Base-by-base conservation (phyloP, 495 filamentous ascomycete species). In the Lasiosphaeris hirsuta region DNA sequence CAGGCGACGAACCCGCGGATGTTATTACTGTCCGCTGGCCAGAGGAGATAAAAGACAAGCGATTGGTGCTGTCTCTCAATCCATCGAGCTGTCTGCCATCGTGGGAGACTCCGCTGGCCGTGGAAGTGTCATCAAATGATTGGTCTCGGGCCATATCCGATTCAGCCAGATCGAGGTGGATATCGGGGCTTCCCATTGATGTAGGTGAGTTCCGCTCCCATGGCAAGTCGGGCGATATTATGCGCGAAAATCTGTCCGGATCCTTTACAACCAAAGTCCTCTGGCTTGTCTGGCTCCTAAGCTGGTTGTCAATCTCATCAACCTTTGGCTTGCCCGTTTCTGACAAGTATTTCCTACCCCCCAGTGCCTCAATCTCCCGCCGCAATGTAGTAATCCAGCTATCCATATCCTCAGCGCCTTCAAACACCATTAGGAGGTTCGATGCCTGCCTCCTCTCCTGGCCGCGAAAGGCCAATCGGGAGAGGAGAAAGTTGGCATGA, bases 321-420 rank as follows among this genome's bases (percentile, higher is more conserved):
- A 58, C 47, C 55, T 77, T 78, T 2, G 73, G 72, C 37, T 71
- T 75, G 38, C 76, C 80, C 37, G 79, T 80, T 62, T 88, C 84
- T 7, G 82, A 83, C 8, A 83, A 72, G 58, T 76, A 81, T 64
- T 85, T 86, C 63, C 81, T 86, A 5, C 88, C 87, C 11, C 87
- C 88, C 7, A 87, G 73, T 7, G 75, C 75, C 67, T 90, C 85
- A 38, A 92, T 90, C 63, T 86, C 83, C 34, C 79, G 79, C 52
- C 88, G 76, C 23, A 92, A 72, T 0, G 80, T 79, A 3, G 81
- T 72, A 23, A 91, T 78, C 94, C 94, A 98, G 23, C 76, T 73
- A 57, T 92, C 90, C 90, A 97, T 92, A 7, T 90, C 86, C 54
- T 90, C 87, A 17, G 91, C 85, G 59, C 79, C 86, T 49, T 89